These are phyloP conservation scores for Jaapia argillacea DNA, from an alignment of 768 basidiomycete genomes.

Conservation along the genomic window DNA sequence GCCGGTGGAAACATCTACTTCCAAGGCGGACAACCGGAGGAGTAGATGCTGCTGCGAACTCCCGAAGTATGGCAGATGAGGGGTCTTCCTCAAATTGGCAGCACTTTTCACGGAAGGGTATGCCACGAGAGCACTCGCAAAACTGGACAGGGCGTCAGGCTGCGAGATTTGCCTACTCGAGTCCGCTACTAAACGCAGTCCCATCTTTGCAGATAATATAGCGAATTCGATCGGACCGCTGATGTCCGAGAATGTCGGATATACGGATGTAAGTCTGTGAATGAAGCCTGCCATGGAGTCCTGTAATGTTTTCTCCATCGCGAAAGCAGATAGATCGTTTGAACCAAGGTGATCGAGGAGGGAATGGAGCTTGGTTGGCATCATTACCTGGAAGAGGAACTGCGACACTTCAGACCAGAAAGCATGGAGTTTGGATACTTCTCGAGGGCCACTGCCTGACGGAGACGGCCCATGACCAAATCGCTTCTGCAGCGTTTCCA, in stretches of 20 bases:
- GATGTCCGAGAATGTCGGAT: conserved; percentile 67
- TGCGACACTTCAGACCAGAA: conserved; percentile 74
- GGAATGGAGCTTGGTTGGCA: conserved; percentile 35
- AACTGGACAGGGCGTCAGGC: conserved; percentile 1
- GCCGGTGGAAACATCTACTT: conserved; percentile 34
- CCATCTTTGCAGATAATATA: conserved; percentile 57
- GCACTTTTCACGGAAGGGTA: conserved; percentile 44
- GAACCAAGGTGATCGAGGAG: conserved; percentile 30
- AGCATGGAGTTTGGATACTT: conserved; percentile 40
- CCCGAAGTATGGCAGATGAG: conserved; percentile 17
- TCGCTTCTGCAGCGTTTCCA: conserved; percentile 20
- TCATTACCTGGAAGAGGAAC: conserved; percentile 54
- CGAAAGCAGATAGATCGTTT: conserved; percentile 25
- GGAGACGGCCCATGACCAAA: conserved; percentile 18
- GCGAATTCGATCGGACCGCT: conserved; percentile 55
- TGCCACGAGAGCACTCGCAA: conserved; percentile 28
- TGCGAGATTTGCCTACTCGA: conserved; percentile 1
- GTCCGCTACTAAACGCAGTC: conserved; percentile 46
- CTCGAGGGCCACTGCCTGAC: conserved; percentile 21
- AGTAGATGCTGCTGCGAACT: no score
- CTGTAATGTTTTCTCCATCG: conserved; percentile 66
- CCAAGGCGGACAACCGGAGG: conserved; percentile 36
- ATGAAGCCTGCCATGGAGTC: conserved; percentile 70
- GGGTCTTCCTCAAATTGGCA: conserved; percentile 24
- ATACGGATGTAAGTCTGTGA: conserved; percentile 58